Evolutionary conservation across 2,329 filamentous ascomycete genomes (phyloP), one percentile per base, ranked within the genome.

Genomic region (Didymella arachidicola): DNA sequence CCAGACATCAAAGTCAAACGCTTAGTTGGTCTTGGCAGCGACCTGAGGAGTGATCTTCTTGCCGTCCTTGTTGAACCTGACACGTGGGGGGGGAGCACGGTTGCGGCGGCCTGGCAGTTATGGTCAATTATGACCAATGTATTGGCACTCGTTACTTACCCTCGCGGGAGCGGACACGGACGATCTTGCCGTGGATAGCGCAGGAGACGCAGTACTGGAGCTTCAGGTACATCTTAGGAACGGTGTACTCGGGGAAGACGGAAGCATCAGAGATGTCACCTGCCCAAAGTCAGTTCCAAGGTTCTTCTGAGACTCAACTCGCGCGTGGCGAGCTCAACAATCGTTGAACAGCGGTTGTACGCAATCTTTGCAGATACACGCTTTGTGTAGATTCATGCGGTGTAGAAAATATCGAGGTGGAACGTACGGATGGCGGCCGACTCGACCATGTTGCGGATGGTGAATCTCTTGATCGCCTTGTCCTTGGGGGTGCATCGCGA

Each of bases 221-320:
- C 91, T 99, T 99, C 85, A 99, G 87, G 92, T 99, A 99, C 96
- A 99, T 99, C 92, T 99, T 99, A 85, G 95, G 95, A 79, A 99
- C 94, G 76, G 93, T 93, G 88, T 99, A 99, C 87, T 99, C 95
- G 79, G 91, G 83, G 86, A 98, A 99, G 84, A 99, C 95, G 79
- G 95, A 98, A 79, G 96, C 95, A 82, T 99, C 95, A 73, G 93
- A 97, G 86, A 99, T 99, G 92, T 99, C 95, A 93, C 95, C 95
- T 98, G 79, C 58, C 59, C 56, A 51, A 25, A 60, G 65, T 75
- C 62, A 72, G 68, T 57, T 55, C 55, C 58, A 66, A 36, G 52
- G 46, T 49, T 59, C 53, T 52, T 60, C 57, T 54, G 26, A 54
- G 29, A 43, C 45, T 51, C 42, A 38, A 48, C 41, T 43, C 47